Percentiles rank a stretch among this genome's conserved stretches.
phyloP scores from a whole-genome alignment of 2,329 filamentous ascomycete species.

The Magnaporthiopsis incrustans region DNA sequence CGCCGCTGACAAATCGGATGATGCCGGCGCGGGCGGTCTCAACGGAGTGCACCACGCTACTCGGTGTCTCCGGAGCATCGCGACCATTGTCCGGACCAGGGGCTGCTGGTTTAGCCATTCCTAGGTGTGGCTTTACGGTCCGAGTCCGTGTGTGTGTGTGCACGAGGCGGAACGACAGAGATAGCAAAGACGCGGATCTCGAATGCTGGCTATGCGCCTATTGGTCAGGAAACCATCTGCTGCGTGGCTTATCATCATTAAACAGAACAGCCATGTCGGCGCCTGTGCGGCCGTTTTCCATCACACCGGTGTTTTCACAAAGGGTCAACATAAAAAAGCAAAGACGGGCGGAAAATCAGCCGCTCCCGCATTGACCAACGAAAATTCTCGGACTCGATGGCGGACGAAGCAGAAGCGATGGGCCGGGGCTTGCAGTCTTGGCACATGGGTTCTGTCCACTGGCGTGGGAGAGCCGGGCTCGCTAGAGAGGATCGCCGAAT shows the following conservation, averaged over 20 bases:
- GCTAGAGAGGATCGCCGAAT: no score
- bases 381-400: neutral
- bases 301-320: neutral
- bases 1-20: neutral
- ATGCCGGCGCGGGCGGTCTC: neutral
- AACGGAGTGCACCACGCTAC: neutral
- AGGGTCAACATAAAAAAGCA: neutral
- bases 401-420: neutral
- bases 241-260: no score
- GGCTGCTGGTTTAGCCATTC: neutral
- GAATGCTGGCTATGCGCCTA: no score
- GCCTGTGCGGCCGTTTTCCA: neutral
- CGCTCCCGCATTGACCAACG: neutral
- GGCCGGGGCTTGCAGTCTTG: neutral
- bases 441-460: neutral
- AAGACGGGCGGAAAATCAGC: neutral
- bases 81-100: neutral
- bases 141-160: no score
- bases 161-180: no score
- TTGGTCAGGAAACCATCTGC: neutral
- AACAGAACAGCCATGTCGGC: no score
- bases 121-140: no score
- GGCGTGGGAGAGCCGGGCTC: neutral
- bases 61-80: neutral
- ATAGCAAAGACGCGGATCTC: no score